phyloP scores from a whole-genome alignment of 768 basidiomycete genomes.

The Favolaschia claudopus region DNA sequence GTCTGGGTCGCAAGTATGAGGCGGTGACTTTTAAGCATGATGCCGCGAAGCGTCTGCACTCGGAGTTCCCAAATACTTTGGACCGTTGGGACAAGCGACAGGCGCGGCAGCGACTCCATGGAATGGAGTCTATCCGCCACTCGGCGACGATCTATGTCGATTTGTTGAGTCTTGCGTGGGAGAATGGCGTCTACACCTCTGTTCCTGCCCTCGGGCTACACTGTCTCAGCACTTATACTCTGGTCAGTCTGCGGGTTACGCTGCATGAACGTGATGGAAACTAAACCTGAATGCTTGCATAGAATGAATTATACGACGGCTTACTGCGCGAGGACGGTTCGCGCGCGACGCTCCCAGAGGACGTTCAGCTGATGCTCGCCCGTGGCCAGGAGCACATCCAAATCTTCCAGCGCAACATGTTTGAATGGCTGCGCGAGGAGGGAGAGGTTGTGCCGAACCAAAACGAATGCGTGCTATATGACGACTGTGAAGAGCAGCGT shows the following conservation, averaged over 20 bases:
- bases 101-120: no score
- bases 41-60: not conserved
- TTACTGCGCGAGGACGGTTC: not conserved
- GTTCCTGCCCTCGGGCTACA: not conserved
- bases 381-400: not conserved
- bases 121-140: no score
- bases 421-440: not conserved
- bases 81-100: no score
- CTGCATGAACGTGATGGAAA: no score
- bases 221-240: constrained; percentile 1
- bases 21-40: not conserved
- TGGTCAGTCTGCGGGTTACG: not conserved
- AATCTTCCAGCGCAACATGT: not conserved
- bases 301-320: not conserved
- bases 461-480: not conserved
- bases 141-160: not conserved
- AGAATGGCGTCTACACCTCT: not conserved
- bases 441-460: not conserved
- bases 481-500: not conserved
- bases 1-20: constrained; percentile 12
- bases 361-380: not conserved
- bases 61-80: no score
- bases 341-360: not conserved
- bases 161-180: constrained; percentile 3
- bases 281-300: not conserved